Base-by-base conservation (phyloP, 1,139 yeast species). In the Taphrina flavorubra region DNA sequence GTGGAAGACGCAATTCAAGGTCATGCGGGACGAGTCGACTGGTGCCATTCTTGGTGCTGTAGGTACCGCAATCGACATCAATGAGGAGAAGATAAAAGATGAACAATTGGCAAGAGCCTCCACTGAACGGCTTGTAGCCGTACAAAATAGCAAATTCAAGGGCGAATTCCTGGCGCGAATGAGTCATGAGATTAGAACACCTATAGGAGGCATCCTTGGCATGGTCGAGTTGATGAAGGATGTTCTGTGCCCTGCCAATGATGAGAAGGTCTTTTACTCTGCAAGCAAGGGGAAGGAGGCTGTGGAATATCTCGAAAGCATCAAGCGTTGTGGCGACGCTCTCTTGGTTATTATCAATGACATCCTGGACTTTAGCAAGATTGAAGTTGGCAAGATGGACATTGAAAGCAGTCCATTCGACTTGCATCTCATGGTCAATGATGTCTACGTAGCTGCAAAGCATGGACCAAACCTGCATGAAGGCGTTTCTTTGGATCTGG, bases 91-190 rank as follows among this genome's bases (percentile, higher is more conserved):
- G 69, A 71, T 74, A 58, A 77, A 81, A 85, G 76, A 87, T 89
- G 74, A 75, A 61, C 75, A 90, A 77, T 80, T 91, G 68, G 95
- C 90, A 76, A 90, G 89, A 3, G 92, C 94, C 8, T 90, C 90
- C 74, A 86, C 68, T 20, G 68, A 65, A 4, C 57, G 68, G 10
- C 58, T 89, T 58, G 91, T 89, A 75, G 97, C 97, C 0, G 96
- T 90, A 78, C 84, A 90, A 56, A 96, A 97, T 0, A 90, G 89
- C 78, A 96, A 90, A 75, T 94, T 96, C 39, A 91, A 91, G 76
- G 89, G 97, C 0, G 94, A 90, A 14, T 92, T 92, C 77, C 87
- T 92, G 75, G 97, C 97, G 10, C 91, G 92, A 76, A 92, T 91
- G 70, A 90, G 96, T 0, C 97, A 92, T 76, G 97, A 92, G 78